Conservation (phyloP, 495 filamentous ascomycete species). For the Venustampulla echinocandica region DNA sequence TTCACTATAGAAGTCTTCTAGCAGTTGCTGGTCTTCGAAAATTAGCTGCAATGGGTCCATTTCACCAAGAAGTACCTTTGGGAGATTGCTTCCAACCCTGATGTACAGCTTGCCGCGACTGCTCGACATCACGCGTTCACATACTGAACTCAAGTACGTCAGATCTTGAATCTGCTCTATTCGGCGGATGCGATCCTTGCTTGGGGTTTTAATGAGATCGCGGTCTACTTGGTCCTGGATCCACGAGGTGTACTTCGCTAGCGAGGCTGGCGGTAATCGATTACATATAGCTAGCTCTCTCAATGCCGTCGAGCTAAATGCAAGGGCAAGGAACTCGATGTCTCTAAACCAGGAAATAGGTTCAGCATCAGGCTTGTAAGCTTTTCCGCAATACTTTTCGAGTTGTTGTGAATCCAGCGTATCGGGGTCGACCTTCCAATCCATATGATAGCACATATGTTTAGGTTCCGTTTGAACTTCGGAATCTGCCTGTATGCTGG, state of each 20-base stretch:
- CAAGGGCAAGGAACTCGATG: background rate
- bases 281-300: background rate
- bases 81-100: background rate
- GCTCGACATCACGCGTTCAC: background rate
- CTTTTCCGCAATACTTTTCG: background rate
- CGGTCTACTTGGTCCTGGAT: background rate
- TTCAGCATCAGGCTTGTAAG: background rate
- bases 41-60: background rate
- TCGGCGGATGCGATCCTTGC: background rate
- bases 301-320: background rate
- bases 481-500: background rate
- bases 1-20: slow-evolving; percentile 6
- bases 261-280: background rate
- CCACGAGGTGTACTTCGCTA: background rate
- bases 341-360: background rate
- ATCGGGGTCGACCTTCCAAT: background rate
- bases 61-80: background rate
- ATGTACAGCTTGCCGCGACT: background rate
- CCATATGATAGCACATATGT: background rate
- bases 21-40: background rate
- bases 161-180: background rate
- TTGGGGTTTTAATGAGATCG: background rate
- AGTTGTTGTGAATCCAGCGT: background rate
- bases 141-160: too few relatives aligned
- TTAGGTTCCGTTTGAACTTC: background rate